Evolutionary conservation across 257 asterid species (phyloP).

Genomic region (Lycium barbarum): DNA sequence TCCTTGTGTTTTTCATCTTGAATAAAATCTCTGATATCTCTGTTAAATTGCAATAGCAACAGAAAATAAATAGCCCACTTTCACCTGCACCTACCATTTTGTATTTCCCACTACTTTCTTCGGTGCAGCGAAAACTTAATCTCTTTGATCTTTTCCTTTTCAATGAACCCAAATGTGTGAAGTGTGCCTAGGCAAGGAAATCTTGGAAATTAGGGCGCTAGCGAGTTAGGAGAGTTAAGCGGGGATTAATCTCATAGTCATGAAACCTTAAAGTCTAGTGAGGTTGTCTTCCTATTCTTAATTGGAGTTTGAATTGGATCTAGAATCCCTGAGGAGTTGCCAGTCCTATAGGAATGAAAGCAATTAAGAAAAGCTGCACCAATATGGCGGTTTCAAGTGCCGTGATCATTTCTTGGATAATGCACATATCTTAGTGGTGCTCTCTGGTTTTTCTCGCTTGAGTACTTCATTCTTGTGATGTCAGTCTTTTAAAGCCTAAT

Average conservation of each 20-base stretch:
- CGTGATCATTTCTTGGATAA: background rate
- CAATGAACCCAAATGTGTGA: background rate
- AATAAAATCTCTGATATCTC: background rate
- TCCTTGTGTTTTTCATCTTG: background rate
- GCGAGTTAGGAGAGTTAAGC: background rate
- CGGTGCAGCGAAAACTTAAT: background rate
- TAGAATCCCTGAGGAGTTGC: background rate
- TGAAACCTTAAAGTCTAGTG: background rate
- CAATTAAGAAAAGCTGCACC: background rate
- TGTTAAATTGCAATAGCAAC: constrained; percentile 1
- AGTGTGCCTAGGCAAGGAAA: background rate
- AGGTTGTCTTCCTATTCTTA: constrained; percentile 17
- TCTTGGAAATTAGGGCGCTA: background rate
- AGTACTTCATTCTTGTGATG: constrained; percentile 15
- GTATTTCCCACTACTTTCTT: constrained; percentile 2
- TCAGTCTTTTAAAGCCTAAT: background rate
- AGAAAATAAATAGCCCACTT: constrained; percentile 6
- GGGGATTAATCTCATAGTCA: background rate
- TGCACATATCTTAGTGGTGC: background rate
- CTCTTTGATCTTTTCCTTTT: background rate
- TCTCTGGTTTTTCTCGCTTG: background rate
- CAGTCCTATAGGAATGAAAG: background rate
- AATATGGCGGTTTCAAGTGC: constrained; percentile 13
- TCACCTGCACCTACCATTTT: background rate
- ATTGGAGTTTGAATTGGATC: constrained; percentile 12